Percentiles rank a stretch among this genome's conserved stretches.
These are phyloP conservation scores for Eucalyptus sp. DNA, from an alignment of 345 rosid species.

Conservation along the genomic window DNA sequence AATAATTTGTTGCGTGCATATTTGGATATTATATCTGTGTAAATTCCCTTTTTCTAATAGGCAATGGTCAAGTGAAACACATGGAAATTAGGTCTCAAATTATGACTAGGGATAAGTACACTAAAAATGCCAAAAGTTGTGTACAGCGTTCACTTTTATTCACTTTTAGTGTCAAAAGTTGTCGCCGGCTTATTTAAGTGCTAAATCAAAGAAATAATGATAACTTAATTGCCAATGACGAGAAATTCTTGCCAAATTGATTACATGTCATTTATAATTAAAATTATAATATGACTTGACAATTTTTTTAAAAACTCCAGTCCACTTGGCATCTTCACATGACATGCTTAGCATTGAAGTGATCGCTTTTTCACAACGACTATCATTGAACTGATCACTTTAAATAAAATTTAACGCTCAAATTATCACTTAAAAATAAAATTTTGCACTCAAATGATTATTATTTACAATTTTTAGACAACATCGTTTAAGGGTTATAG, in stretches of 20 bases:
- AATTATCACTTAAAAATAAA: too few species aligned
- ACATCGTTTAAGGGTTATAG: too few species aligned
- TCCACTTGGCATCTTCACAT: too few species aligned
- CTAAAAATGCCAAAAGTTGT: accelerated
- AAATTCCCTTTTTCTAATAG: background rate
- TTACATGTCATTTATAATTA: too few species aligned
- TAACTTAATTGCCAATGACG: accelerated
- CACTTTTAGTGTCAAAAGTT: too few species aligned
- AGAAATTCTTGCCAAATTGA: accelerated
- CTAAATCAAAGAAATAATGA: accelerated
- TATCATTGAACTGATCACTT: accelerated
- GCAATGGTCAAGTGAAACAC: background rate
- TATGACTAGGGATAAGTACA: accelerated
- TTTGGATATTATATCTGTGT: background rate
- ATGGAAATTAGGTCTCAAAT: background rate
- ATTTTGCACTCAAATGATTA: too few species aligned
- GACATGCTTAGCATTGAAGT: too few species aligned
- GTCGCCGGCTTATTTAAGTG: accelerated
- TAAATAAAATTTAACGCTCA: too few species aligned
- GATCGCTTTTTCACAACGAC: accelerated
- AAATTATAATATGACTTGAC: too few species aligned
- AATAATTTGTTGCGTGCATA: background rate
- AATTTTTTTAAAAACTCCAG: too few species aligned
- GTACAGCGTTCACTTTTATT: accelerated
- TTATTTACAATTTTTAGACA: too few species aligned